These are phyloP conservation scores for Neurospora hispaniola DNA, from an alignment of 495 filamentous ascomycete genomes.

Conservation along the genomic window DNA sequence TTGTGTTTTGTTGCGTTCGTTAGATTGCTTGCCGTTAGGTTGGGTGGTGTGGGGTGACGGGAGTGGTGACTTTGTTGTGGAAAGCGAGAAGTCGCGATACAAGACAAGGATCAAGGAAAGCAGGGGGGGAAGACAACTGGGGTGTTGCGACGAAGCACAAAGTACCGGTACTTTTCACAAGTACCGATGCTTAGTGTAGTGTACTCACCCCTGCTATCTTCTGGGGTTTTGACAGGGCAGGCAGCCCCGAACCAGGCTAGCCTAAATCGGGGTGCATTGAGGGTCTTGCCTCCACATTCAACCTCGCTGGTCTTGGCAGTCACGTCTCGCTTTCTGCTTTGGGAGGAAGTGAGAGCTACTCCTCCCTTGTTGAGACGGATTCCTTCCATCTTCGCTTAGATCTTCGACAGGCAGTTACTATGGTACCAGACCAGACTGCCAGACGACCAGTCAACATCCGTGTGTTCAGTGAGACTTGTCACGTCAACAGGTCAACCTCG, in stretches of 20 bases:
- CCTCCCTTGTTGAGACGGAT: neutral
- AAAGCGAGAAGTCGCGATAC: neutral
- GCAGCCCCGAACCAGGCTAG: neutral
- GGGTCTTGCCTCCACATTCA: neutral
- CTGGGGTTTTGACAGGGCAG: neutral
- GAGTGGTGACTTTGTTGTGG: neutral
- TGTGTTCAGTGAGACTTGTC: neutral
- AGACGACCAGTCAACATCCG: neutral
- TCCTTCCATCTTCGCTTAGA: neutral
- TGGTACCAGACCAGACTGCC: neutral
- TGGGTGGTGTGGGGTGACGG: neutral
- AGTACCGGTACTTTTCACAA: neutral
- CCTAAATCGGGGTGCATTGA: neutral
- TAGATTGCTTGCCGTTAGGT: neutral
- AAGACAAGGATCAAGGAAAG: neutral
- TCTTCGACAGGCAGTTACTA: neutral
- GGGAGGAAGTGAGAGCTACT: neutral
- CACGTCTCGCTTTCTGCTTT: neutral
- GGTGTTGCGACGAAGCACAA: neutral
- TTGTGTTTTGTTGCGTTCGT: neutral
- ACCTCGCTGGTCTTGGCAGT: neutral
- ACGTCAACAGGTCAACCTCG: neutral
- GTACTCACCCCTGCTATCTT: neutral
- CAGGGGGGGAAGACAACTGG: neutral
- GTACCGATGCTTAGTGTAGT: neutral